Percentiles rank a stretch among this genome's conserved stretches.
Evolutionary conservation across 768 basidiomycete species (phyloP).

Genomic region (Boletellus ananiceps): DNA sequence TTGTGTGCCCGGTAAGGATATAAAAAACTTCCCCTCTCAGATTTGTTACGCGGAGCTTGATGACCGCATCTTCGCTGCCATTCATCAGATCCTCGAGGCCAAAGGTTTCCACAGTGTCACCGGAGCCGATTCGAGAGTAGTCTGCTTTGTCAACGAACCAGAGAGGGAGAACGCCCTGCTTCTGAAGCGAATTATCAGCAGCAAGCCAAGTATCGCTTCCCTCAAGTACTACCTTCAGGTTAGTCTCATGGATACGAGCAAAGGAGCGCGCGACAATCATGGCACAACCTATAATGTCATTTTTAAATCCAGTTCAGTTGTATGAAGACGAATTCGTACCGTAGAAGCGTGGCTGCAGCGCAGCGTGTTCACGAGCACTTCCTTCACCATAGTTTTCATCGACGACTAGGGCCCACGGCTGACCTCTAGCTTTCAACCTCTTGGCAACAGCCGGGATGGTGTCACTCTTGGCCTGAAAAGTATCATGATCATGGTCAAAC

Average conservation of each 20-base stretch:
- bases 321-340: conserved; percentile 38
- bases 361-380: conserved; percentile 95
- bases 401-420: conserved; percentile 92
- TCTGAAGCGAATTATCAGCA: conserved; percentile 44
- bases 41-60: conserved; percentile 63
- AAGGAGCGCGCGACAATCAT: conserved; percentile 91
- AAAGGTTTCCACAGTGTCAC: conserved; percentile 76
- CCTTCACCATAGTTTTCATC: conserved; percentile 99
- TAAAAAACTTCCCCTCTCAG: conserved; percentile 57
- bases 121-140: conserved; percentile 77
- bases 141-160: conserved; percentile 87
- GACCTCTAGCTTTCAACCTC: conserved; percentile 71
- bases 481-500: conserved; percentile 62
- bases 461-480: conserved; percentile 46
- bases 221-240: conserved; percentile 65
- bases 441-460: conserved; percentile 92
- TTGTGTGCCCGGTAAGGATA: conserved; percentile 78
- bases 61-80: conserved; percentile 38
- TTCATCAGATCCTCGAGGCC: conserved; percentile 70
- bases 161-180: conserved; percentile 96
- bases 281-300: conserved; percentile 55
- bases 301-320: not conserved
- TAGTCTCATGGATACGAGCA: conserved; percentile 97
- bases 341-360: conserved; percentile 93
- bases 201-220: not conserved